Percentiles rank a stretch among this genome's conserved stretches.
Conservation (phyloP, 2,329 filamentous ascomycete species). For the Hypoxylon sp. region DNA sequence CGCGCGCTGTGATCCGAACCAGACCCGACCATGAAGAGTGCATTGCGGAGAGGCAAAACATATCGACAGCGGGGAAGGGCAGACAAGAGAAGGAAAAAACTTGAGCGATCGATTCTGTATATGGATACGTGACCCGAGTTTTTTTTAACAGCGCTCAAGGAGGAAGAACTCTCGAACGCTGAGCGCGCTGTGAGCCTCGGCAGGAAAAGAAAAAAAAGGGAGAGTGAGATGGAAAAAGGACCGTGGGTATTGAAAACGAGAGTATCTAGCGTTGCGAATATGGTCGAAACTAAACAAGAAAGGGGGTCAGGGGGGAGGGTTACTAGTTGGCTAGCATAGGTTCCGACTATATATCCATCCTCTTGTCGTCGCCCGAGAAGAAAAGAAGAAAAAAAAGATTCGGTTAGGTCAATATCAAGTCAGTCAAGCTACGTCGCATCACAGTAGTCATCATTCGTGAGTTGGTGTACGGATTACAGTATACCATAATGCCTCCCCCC, state of each 20-base stretch:
- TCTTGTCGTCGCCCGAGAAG: conserved; percentile 17
- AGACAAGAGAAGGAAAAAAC: conserved; percentile 8
- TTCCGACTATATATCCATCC: conserved; percentile 16
- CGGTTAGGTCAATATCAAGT: conserved; percentile 26
- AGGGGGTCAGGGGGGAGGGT: background rate
- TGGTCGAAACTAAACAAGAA: background rate
- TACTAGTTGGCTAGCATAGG: conserved; percentile 15
- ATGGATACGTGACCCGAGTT: conserved; percentile 20
- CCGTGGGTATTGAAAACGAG: background rate
- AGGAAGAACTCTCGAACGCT: background rate
- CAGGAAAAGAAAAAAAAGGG: background rate
- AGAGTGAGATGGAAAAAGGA: background rate
- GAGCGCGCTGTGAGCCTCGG: background rate
- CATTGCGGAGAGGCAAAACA: background rate
- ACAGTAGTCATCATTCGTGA: background rate
- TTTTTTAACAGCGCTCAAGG: conserved; percentile 3
- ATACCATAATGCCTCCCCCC: background rate
- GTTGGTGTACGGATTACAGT: background rate
- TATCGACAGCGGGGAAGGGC: conserved; percentile 2
- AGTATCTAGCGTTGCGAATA: conserved; percentile 11
- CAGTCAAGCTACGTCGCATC: conserved; percentile 21
- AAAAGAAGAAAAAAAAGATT: too few relatives aligned
- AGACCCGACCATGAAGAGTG: background rate
- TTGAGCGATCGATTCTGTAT: conserved; percentile 11
- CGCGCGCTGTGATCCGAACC: conserved; percentile 1